Evolutionary conservation across 2,329 filamentous ascomycete species (phyloP).

Genomic region (Ophiostoma himal-ulmi): DNA sequence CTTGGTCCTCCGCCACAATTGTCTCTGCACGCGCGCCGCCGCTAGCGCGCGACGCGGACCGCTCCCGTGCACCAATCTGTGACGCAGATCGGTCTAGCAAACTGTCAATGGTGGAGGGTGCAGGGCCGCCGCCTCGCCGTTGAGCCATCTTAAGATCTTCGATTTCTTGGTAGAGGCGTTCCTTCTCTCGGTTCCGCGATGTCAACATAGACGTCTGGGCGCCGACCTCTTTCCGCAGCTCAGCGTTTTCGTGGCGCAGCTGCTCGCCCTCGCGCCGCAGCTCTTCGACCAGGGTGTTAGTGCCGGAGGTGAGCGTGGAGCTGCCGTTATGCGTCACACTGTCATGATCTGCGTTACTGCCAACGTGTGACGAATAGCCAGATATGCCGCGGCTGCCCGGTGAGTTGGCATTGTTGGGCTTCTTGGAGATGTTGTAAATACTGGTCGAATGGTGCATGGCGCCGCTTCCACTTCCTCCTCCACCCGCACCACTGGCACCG

Average conservation of each 20-base stretch:
- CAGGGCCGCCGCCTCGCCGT: conserved; percentile 57
- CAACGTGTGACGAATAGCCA: conserved; percentile 28
- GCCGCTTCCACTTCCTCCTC: conserved; percentile 25
- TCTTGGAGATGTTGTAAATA: conserved; percentile 59
- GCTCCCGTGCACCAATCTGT: conserved; percentile 61
- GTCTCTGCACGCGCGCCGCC: conserved; percentile 58
- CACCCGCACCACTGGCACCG: conserved; percentile 23
- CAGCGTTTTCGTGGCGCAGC: conserved; percentile 84
- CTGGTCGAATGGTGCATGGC: conserved; percentile 56
- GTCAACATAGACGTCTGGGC: conserved; percentile 97
- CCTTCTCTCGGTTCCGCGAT: conserved; percentile 89
- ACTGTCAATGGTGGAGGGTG: conserved; percentile 70
- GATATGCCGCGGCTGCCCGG: conserved; percentile 1
- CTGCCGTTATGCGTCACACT: conserved; percentile 47
- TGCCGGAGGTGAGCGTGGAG: conserved; percentile 41
- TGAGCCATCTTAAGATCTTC: conserved; percentile 90
- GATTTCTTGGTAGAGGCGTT: conserved; percentile 91
- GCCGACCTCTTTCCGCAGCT: conserved; percentile 83
- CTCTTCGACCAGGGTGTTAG: conserved; percentile 70
- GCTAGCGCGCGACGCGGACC: conserved; percentile 70
- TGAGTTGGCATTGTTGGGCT: conserved; percentile 39
- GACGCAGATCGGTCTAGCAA: conserved; percentile 93
- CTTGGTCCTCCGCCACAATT: conserved; percentile 58
- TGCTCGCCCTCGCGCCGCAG: conserved; percentile 63
- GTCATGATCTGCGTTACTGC: conserved; percentile 32